These are phyloP conservation scores for Albatrellus ellisii DNA, from an alignment of 768 basidiomycete species.

Conservation along the genomic window DNA sequence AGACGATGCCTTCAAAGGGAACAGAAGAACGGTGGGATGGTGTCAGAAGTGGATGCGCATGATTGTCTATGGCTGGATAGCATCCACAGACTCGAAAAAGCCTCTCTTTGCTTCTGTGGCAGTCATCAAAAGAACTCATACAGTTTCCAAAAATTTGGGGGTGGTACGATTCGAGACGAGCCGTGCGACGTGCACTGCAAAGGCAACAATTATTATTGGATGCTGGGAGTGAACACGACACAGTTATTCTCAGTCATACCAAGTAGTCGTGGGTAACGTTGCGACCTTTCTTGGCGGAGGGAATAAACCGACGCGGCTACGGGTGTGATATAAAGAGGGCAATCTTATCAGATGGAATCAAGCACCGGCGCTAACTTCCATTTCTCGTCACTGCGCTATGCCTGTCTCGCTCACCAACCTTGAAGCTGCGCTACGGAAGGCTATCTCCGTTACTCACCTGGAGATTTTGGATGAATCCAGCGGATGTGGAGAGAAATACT, in stretches of 20 bases:
- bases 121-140: too few species aligned
- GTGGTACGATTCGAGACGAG: too few species aligned
- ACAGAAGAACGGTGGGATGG: slow-evolving; percentile 29
- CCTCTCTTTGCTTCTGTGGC: too few species aligned
- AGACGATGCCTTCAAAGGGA: slow-evolving; percentile 51
- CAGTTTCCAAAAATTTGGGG: too few species aligned
- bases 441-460: slow-evolving; percentile 51
- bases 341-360: slow-evolving; percentile 3
- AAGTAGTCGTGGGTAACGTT: too few species aligned
- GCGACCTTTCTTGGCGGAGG: too few species aligned
- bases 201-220: too few species aligned
- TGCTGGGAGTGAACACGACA: too few species aligned
- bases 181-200: too few species aligned
- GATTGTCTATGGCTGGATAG: slow-evolving; percentile 63
- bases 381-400: slow-evolving; percentile 26
- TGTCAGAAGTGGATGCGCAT: slow-evolving; percentile 59
- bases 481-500: slow-evolving; percentile 73
- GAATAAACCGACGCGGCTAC: too few species aligned
- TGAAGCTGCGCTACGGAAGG: slow-evolving; percentile 48
- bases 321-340: too few species aligned
- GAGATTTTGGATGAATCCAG: slow-evolving; percentile 68
- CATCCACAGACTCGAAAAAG: slow-evolving; percentile 8
- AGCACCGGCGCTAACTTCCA: not conserved
- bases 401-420: slow-evolving; percentile 43
- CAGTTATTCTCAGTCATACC: too few species aligned